Evolutionary conservation across 2,329 filamentous ascomycete genomes (phyloP), one percentile per base, ranked within the genome.

Genomic region (Aspergillus ustus): DNA sequence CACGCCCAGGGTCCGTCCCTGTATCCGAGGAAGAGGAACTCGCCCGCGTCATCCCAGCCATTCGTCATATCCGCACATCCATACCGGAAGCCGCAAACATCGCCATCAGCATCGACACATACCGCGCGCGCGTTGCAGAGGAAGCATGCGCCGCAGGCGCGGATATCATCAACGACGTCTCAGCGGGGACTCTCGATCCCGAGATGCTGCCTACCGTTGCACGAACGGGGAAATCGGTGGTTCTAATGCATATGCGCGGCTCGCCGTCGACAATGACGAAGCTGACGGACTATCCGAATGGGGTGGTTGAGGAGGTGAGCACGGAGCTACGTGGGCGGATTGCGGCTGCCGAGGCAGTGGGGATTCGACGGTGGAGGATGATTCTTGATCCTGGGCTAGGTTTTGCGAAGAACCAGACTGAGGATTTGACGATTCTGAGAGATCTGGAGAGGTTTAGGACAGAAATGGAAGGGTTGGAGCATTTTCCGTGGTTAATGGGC

Each of bases 141-240:
- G 87, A 87, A 20, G 91, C 92, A 19, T 83, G 95, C 60, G 79
- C 82, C 28, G 91, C 89, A 4, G 95, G 95, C 54, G 94, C 93
- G 7, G 89, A 97, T 74, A 91, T 99, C 65, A 87, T 99, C 79
- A 99, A 99, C 78, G 95, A 99, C 76, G 89, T 99, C 40, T 96
- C 92, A 0, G 92, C 90, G 1, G 95, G 95, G 3, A 73, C 82
- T 4, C 82, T 97, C 54, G 95, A 98, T 74, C 80, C 86, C 0
- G 83, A 85, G 0, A 98, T 99, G 93, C 85, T 99, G 0, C 71
- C 87, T 15, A 93, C 91, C 0, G 89, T 94, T 64, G 94, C 91
- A 0, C 82, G 84, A 4, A 84, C 95, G 0, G 89, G 91, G 40
- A 92, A 89, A 69, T 92, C 93, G 2, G 88, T 97, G 34, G 83